Evolutionary conservation across 805 yeast species (phyloP), one percentile per base, ranked within the genome.

Genomic region (Candida broadrunensis): DNA sequence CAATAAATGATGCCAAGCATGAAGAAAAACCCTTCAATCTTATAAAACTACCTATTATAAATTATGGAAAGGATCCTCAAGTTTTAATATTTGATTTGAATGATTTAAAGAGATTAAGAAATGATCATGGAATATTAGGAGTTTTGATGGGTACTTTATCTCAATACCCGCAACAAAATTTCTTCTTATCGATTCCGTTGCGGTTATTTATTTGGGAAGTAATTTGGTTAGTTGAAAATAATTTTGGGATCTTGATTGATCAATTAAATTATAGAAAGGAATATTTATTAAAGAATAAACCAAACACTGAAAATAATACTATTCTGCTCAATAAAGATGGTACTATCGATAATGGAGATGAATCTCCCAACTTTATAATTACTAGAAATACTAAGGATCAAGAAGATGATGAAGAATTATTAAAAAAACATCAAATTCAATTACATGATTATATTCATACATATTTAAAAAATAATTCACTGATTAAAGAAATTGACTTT

Each of bases 111-210:
- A 41, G 40, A 17, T 67, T 89, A 5, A 68, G 97, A 17, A 67
- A 69, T 2, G 37, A 41, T 9, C 62, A 75, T 33, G 87, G 88
- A 12, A 73, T 93, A 1, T 72, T 81, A 17, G 99, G 99, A 0
- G 78, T 83, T 1, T 67, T 91, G 13, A 65, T 78, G 0, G 99
- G 99, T 0, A 85, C 97, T 0, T 64, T 93, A 23, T 86, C 97
- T 0, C 73, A 80, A 35, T 88, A 90, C n/a, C 93, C 97, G 2
- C 99, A 93, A 58, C 99, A 91, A 55, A 89, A 88, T 54, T 70
- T 82, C n/a, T 85, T 90, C 52, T 66, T 88, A 31, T 95, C 96
- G 0, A 62, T 90, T 2, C 99, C 99, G 0, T 60, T 93, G 37
- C 78, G 80, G 52, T 65, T 91, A 33, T 72, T 80, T 62, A 60